Conservation (phyloP, 1,139 yeast genomes). For the Taphrina sp. region DNA sequence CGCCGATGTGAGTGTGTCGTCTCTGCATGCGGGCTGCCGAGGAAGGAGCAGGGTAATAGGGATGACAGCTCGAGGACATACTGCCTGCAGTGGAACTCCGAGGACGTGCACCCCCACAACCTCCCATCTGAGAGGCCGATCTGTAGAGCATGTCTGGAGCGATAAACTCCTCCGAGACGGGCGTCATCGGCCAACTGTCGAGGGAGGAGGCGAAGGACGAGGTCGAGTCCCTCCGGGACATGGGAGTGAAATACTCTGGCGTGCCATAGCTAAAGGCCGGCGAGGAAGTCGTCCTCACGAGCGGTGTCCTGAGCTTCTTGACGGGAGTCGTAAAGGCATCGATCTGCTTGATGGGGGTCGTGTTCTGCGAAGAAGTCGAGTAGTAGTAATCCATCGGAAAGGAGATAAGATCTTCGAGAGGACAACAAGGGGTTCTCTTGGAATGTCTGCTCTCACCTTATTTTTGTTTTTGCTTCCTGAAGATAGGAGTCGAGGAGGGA, state of each 20-base stretch:
- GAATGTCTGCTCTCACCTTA: too few species aligned
- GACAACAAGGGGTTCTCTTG: too few species aligned
- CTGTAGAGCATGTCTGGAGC: conserved; percentile 27
- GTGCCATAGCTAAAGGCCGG: conserved; percentile 30
- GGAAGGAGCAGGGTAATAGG: conserved; percentile 13
- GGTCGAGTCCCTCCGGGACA: conserved; percentile 30
- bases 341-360: conserved; percentile 30
- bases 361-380: conserved; percentile 6
- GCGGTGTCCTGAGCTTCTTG: conserved; percentile 20
- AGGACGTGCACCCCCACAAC: conserved; percentile 23
- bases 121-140: conserved; percentile 11
- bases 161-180: conserved; percentile 22
- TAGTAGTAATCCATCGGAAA: conserved; percentile 28
- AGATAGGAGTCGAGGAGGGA: conserved; percentile 11
- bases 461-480: too few species aligned
- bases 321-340: conserved; percentile 25
- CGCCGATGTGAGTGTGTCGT: conserved; percentile 28
- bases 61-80: conserved; percentile 12
- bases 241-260: conserved; percentile 21
- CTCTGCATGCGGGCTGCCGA: conserved; percentile 25
- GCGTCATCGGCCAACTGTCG: conserved; percentile 32
- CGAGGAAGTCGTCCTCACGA: conserved; percentile 22
- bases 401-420: too few species aligned
- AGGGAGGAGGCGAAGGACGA: conserved; percentile 29
- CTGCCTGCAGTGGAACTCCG: conserved; percentile 29